Percentiles rank a stretch among this genome's conserved stretches.
phyloP scores from a whole-genome alignment of 1,284 basidiomycete species.

The Gymnopus androsaceus region DNA sequence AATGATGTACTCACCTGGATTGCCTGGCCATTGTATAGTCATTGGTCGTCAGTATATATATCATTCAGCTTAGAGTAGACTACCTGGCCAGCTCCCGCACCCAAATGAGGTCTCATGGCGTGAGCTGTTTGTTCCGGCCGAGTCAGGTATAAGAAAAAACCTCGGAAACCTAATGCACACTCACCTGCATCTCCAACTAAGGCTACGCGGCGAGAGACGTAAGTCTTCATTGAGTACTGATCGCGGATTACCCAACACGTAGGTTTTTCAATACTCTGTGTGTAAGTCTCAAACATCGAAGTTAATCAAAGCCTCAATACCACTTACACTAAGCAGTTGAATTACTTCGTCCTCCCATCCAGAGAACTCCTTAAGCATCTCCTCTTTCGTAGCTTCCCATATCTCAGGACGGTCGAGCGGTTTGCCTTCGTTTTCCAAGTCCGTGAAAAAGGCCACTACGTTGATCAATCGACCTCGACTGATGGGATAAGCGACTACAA shows the following conservation, averaged over 20 bases:
- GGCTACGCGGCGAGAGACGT: slow-evolving; percentile 28
- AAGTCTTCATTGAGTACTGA: slow-evolving; percentile 31
- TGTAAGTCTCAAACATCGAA: background rate
- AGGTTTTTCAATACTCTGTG: slow-evolving; percentile 14
- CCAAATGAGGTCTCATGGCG: slow-evolving; percentile 32
- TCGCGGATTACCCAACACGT: slow-evolving; percentile 21
- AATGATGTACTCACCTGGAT: slow-evolving; percentile 29
- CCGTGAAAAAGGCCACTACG: slow-evolving; percentile 39
- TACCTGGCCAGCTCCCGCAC: slow-evolving; percentile 33
- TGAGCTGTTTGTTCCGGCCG: slow-evolving; percentile 21
- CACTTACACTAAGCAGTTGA: slow-evolving; percentile 40
- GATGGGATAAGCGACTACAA: slow-evolving; percentile 45
- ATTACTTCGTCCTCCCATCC: slow-evolving; percentile 45
- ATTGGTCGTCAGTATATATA: too few relatives aligned
- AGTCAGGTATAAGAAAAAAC: slow-evolving; percentile 12
- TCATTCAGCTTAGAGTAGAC: too few relatives aligned
- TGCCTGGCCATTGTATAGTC: too few relatives aligned
- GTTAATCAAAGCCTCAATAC: background rate
- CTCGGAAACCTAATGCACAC: too few relatives aligned
- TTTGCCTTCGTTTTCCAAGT: slow-evolving; percentile 37
- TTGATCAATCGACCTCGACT: slow-evolving; percentile 44
- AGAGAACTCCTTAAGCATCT: slow-evolving; percentile 32
- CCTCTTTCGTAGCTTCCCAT: slow-evolving; percentile 29
- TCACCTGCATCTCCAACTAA: slow-evolving; percentile 40
- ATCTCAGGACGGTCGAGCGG: slow-evolving; percentile 38